These are phyloP conservation scores for Psidium guajava DNA, from an alignment of 345 rosid species.

Conservation along the genomic window DNA sequence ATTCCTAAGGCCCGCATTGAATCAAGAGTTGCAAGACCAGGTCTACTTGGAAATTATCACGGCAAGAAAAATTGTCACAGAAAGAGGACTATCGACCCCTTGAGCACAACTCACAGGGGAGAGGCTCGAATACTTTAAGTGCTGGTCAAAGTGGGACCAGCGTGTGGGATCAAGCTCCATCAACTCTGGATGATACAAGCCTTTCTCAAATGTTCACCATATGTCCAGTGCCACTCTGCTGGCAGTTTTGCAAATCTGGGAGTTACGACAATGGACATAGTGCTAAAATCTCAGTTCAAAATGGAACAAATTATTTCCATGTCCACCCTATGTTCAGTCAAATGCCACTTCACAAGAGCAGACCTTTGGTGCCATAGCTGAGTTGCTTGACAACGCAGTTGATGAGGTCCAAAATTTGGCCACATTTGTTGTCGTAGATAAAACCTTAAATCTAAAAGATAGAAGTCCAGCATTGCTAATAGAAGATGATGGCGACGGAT, in stretches of 20 bases:
- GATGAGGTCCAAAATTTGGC: conserved; percentile 99
- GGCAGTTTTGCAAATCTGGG: conserved; percentile 97
- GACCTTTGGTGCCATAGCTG: conserved; percentile 95
- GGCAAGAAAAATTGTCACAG: conserved; percentile 14
- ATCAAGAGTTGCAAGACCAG: conserved; percentile 44
- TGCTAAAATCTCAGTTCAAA: conserved; percentile 41
- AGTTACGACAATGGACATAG: conserved; percentile 32
- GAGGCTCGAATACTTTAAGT: conserved; percentile 35
- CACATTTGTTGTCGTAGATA: conserved; percentile 85
- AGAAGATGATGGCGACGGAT: conserved; percentile 99
- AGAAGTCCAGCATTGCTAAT: conserved; percentile 58
- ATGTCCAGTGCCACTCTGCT: conserved; percentile 62
- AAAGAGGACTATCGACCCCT: conserved; percentile 14
- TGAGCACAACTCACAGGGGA: too few species aligned
- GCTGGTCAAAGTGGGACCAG: conserved; percentile 45
- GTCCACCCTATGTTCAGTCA: conserved; percentile 95
- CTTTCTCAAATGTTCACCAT: conserved; percentile 41
- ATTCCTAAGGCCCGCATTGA: conserved; percentile 31
- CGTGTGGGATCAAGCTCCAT: conserved; percentile 54
- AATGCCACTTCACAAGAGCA: conserved; percentile 98
- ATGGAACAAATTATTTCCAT: conserved; percentile 67
- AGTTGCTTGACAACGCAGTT: conserved; percentile 86
- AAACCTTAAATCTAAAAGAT: conserved; percentile 64
- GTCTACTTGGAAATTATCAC: conserved; percentile 34
- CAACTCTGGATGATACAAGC: conserved; percentile 57